Percentiles rank a stretch among this genome's conserved stretches.
phyloP scores from a whole-genome alignment of 768 basidiomycete species.

The Termitomyces sp. region DNA sequence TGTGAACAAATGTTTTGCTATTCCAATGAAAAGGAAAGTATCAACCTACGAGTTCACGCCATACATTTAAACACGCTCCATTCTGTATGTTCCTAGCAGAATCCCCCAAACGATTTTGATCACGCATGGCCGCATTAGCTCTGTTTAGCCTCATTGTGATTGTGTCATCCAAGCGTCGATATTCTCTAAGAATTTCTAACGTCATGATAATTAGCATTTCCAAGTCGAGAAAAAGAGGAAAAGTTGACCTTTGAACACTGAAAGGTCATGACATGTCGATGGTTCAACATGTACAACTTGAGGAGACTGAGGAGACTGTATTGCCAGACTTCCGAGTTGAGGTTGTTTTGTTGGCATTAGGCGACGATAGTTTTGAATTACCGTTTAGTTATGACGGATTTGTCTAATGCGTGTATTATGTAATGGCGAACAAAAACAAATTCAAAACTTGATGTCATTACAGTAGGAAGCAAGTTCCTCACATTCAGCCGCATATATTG shows the following conservation, averaged over 20 bases:
- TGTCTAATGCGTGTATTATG: not conserved
- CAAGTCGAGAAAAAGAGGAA: too few relatives aligned
- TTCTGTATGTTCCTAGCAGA: conserved; percentile 53
- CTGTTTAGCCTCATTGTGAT: conserved; percentile 80
- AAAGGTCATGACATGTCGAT: conserved; percentile 68
- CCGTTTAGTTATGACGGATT: not conserved
- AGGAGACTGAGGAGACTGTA: conserved; percentile 58
- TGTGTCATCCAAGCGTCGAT: conserved; percentile 73
- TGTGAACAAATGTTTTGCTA: conserved; percentile 12
- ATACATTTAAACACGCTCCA: conserved; percentile 69
- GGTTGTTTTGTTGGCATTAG: conserved; percentile 36
- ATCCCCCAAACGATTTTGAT: conserved; percentile 52
- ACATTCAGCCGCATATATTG: not conserved
- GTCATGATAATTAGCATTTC: conserved; percentile 1
- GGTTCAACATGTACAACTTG: conserved; percentile 70
- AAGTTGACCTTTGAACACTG: conserved; percentile 58
- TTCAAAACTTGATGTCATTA: too few relatives aligned
- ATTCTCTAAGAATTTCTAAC: conserved; percentile 76
- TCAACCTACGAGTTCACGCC: conserved; percentile 77
- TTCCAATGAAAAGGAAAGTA: conserved; percentile 14
- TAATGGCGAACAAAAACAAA: not conserved
- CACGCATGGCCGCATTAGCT: conserved; percentile 69
- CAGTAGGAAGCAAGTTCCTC: too few relatives aligned
- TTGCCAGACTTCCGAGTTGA: conserved; percentile 58
- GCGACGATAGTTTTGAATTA: not conserved